Base-by-base conservation (phyloP, 495 filamentous ascomycete genomes). In the Aspergillus affinis region DNA sequence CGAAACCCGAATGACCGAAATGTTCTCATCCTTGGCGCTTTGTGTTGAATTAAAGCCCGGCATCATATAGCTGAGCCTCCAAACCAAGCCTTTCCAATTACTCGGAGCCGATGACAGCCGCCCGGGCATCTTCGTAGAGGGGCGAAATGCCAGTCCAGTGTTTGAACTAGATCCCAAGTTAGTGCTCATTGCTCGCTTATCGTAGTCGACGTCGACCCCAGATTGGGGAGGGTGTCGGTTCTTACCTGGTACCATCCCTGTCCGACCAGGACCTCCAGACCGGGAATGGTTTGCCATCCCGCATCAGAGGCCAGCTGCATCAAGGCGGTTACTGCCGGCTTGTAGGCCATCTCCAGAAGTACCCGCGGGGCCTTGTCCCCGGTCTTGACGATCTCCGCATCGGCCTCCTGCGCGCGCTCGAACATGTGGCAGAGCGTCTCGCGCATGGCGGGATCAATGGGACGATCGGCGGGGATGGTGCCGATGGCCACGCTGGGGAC, bases 271-370 rank as follows among this genome's bases (percentile, higher is more conserved):
- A 92, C 92, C 77, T 99, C 94, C 57, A 97, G 72, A 2, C 94
- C 94, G 6, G 90, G 86, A 61, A 98, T 88, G 6, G 83, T 92
- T 55, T 72, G 80, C 95, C 94, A 99, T n/a, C 90, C 91, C 6
- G 82, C 80, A 61, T 90, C 85, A 61, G 84, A 77, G 5, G 95
- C 93, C 65, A 96, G 72, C 71, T 86, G 81, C 90, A 98, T 97
- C 67, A 97, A 69, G 23, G 89, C 81, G 15, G 94, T 99, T 27
- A 88, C 81, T 0, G 83, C 71, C 26, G 94, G 95, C 71, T 89
- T 96, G 72, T 99, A 99, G 4, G 94, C 93, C 94, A 99, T 97
- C 78, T 99, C 94, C 2, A 97, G 75, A 57, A 97, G 75, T 30
- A 96, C 86, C 30, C 82, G 80, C 6, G 65, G 69, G 10, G 70